Evolutionary conservation across 768 basidiomycete genomes (phyloP).

Genomic region (Lentinula edodes): DNA sequence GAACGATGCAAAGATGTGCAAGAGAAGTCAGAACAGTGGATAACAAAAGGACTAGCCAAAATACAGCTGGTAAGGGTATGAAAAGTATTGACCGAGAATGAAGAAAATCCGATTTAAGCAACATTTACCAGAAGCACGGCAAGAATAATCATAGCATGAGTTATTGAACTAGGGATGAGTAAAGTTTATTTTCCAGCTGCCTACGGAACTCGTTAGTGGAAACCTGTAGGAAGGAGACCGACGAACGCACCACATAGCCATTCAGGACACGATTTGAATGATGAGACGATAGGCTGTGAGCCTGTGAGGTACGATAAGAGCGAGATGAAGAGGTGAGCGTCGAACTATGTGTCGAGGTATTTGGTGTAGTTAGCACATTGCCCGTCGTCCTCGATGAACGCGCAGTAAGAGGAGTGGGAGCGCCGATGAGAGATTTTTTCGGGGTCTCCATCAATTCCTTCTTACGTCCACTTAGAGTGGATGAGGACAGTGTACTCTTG

Average conservation of each 20-base stretch:
- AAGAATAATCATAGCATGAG: slow-evolving; percentile 4
- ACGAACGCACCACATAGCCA: slow-evolving; percentile 56
- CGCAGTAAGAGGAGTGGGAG: slow-evolving; percentile 82
- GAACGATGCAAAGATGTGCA: slow-evolving; percentile 6
- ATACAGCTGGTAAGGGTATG: slow-evolving; percentile 8
- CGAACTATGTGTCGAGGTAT: slow-evolving; percentile 45
- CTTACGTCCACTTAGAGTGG: slow-evolving; percentile 44
- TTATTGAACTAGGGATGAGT: slow-evolving; percentile 7
- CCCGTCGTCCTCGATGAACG: slow-evolving; percentile 54
- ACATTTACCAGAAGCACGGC: slow-evolving; percentile 5
- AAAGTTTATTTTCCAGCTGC: slow-evolving; percentile 34
- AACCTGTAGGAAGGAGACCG: slow-evolving; percentile 20
- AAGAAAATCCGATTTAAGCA: slow-evolving; percentile 7
- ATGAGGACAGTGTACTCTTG: slow-evolving; percentile 54
- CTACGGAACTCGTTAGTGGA: slow-evolving; percentile 19
- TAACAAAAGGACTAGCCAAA: not conserved
- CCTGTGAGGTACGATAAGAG: slow-evolving; percentile 64
- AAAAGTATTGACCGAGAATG: not conserved
- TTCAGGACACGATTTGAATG: slow-evolving; percentile 72
- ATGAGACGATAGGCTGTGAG: slow-evolving; percentile 66
- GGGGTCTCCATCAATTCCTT: slow-evolving; percentile 64
- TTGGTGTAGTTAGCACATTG: slow-evolving; percentile 56
- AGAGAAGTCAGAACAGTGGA: not conserved
- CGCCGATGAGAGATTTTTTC: slow-evolving; percentile 87
- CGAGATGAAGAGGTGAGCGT: slow-evolving; percentile 56